These are phyloP conservation scores for Sporothrix phasma DNA, from an alignment of 2,329 filamentous ascomycete genomes.

Conservation along the genomic window DNA sequence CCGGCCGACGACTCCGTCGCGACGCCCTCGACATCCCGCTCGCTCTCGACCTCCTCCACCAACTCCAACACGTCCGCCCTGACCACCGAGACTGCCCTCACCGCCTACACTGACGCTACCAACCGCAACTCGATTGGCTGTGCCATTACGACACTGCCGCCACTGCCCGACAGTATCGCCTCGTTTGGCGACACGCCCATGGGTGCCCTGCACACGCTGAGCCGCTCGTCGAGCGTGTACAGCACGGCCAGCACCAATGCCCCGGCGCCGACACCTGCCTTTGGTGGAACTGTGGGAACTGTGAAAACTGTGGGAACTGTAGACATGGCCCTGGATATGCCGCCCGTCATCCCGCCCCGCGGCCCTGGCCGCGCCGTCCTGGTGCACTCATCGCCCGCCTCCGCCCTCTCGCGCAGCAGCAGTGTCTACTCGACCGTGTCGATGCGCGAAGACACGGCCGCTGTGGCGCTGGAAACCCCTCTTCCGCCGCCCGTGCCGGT, in stretches of 20 bases:
- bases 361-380: background rate
- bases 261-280: background rate
- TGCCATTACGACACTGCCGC: background rate
- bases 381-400: background rate
- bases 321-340: background rate
- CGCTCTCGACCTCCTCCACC: conserved; percentile 22
- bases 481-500: conserved; percentile 4
- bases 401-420: conserved; percentile 12
- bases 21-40: conserved; percentile 14
- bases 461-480: background rate
- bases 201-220: background rate
- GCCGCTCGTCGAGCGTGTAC: conserved; percentile 12
- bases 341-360: conserved; percentile 9
- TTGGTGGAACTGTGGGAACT: background rate
- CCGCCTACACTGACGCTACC: background rate
- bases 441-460: background rate
- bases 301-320: background rate
- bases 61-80: conserved; percentile 17
- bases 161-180: background rate
- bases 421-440: conserved; percentile 10
- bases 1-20: background rate
- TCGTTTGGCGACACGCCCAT: background rate
- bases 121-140: background rate
- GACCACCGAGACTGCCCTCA: conserved; percentile 11
- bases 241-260: background rate